Conservation (phyloP, 2,329 filamentous ascomycete species). For the Chaetoscypha palmicola region DNA sequence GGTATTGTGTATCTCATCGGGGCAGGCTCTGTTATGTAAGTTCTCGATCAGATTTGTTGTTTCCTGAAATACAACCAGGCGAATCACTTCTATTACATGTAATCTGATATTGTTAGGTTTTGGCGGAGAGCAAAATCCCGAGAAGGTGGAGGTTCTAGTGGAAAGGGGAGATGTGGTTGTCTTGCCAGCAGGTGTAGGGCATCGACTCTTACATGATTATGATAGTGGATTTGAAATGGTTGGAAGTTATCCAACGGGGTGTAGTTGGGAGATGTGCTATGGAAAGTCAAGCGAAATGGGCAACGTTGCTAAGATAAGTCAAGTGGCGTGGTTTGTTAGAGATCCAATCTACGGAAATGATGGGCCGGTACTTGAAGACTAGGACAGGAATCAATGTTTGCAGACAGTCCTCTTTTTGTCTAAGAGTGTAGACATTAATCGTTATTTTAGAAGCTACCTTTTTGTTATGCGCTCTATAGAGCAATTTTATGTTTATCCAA, state of each 20-base stretch:
- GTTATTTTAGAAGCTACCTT: too few species aligned
- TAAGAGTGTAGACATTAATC: slow-evolving; percentile 2
- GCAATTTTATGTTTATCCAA: slow-evolving; percentile 1
- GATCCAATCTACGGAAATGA: slow-evolving; percentile 54
- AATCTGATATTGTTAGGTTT: slow-evolving; percentile 34
- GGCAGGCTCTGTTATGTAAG: slow-evolving; percentile 50
- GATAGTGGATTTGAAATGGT: slow-evolving; percentile 56
- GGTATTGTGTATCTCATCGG: slow-evolving; percentile 52
- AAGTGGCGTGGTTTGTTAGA: slow-evolving; percentile 48
- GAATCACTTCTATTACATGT: too few species aligned
- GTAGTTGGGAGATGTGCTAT: slow-evolving; percentile 66
- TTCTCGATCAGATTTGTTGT: not conserved
- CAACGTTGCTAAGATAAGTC: slow-evolving; percentile 41
- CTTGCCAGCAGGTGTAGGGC: slow-evolving; percentile 58
- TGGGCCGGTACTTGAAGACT: slow-evolving; percentile 37
- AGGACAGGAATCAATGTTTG: too few species aligned
- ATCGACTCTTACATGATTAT: slow-evolving; percentile 53
- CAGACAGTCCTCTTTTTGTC: not conserved
- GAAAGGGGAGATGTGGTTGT: slow-evolving; percentile 56
- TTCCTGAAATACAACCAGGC: too few species aligned
- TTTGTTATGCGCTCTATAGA: not conserved
- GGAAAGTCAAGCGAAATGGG: slow-evolving; percentile 49
- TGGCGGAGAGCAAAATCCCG: slow-evolving; percentile 55
- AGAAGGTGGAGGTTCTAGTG: slow-evolving; percentile 47
- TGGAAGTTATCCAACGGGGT: slow-evolving; percentile 52